Conservation (phyloP, 306 rosid genomes). For the Inga oerstediana region DNA sequence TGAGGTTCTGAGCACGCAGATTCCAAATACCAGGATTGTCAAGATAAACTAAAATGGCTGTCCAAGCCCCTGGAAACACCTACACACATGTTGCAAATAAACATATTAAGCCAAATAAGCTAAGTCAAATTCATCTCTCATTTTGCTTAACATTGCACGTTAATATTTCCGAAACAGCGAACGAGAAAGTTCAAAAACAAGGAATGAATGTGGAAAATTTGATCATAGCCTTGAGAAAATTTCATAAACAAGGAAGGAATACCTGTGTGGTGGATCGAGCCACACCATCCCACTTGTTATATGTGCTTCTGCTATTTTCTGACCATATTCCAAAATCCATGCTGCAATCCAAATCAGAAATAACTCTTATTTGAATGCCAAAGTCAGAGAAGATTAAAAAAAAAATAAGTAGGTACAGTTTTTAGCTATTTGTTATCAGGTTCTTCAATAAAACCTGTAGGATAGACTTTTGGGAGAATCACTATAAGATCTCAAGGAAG, state of each 20-base stretch:
- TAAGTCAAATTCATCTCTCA: slow-evolving; percentile 14
- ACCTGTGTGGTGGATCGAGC: slow-evolving; percentile 88
- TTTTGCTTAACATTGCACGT: slow-evolving; percentile 8
- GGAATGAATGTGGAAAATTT: neutral
- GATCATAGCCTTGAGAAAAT: neutral
- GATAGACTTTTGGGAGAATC: too few species aligned
- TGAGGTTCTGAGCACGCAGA: slow-evolving; percentile 82
- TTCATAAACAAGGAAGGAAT: slow-evolving; percentile 10
- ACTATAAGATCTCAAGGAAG: too few species aligned
- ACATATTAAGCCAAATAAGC: neutral
- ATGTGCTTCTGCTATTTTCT: slow-evolving; percentile 79
- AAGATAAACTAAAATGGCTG: slow-evolving; percentile 84
- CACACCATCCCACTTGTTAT: slow-evolving; percentile 86
- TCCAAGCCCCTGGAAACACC: slow-evolving; percentile 98
- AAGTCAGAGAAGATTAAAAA: neutral
- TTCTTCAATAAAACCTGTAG: neutral
- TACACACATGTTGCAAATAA: slow-evolving; percentile 33
- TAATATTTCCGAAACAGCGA: slow-evolving; percentile 11
- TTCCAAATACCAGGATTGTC: slow-evolving; percentile 95
- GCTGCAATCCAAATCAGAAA: slow-evolving; percentile 54
- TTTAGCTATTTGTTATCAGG: neutral
- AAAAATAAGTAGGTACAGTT: neutral
- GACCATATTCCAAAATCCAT: slow-evolving; percentile 92
- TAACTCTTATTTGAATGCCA: slow-evolving; percentile 17
- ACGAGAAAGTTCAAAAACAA: slow-evolving; percentile 19